Conservation (phyloP, 768 basidiomycete genomes). For the Xerocomus spinulosus region DNA sequence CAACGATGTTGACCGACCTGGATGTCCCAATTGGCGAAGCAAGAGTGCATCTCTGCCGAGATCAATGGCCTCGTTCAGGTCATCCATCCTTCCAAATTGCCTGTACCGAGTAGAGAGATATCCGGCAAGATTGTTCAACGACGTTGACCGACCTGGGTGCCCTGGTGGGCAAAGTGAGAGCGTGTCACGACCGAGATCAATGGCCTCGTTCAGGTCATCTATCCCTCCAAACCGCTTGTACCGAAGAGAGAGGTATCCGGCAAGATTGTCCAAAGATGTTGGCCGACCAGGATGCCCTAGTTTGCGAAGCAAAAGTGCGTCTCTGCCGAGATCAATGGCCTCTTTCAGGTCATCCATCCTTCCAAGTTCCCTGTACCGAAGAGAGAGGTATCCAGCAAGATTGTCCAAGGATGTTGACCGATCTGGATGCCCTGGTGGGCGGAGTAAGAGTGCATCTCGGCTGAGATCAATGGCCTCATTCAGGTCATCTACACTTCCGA, state of each 20-base stretch:
- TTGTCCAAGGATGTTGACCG: neutral
- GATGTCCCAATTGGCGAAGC: neutral
- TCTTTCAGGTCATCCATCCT: neutral
- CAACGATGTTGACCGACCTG: neutral
- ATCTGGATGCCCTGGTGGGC: neutral
- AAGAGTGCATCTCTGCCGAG: neutral
- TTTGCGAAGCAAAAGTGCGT: neutral
- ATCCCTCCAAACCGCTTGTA: neutral
- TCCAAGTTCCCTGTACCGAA: no score
- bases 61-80: neutral
- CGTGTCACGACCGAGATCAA: neutral
- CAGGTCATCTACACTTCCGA: neutral
- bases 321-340: neutral
- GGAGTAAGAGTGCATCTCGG: neutral
- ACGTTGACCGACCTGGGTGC: neutral
- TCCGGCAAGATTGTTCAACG: neutral
- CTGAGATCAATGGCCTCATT: neutral
- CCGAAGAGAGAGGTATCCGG: neutral
- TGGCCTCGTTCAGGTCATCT: neutral
- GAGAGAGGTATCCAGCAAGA: neutral
- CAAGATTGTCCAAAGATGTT: neutral
- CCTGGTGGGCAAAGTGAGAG: neutral
- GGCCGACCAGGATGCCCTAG: neutral
- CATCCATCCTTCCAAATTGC: neutral
- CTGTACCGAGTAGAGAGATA: neutral